phyloP scores from a whole-genome alignment of 768 basidiomycete species.

The Calocera cornea region DNA sequence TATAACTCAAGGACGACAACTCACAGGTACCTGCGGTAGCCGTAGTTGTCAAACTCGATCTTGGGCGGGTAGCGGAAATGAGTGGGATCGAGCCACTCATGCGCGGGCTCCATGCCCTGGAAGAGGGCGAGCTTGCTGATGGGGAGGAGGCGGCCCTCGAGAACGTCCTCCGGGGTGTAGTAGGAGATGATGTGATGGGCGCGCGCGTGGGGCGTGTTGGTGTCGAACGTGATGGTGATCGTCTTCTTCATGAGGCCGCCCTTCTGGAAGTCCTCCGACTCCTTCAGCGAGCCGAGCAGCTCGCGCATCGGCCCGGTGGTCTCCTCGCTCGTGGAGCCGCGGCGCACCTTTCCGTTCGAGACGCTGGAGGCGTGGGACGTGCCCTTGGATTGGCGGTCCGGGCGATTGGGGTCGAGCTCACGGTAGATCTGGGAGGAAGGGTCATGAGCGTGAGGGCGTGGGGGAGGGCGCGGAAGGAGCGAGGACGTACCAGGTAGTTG shows the following conservation, averaged over 20 bases:
- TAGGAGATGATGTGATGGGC: conserved; percentile 76
- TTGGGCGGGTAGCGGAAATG: conserved; percentile 86
- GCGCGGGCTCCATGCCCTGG: conserved; percentile 52
- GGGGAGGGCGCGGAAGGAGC: background rate
- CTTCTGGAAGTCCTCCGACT: conserved; percentile 47
- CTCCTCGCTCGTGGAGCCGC: background rate
- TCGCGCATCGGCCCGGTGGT: conserved; percentile 20
- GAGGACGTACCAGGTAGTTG: conserved; percentile 56
- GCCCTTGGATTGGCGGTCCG: background rate
- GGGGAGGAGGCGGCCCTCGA: conserved; percentile 40
- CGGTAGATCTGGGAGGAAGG: conserved; percentile 50
- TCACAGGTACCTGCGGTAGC: conserved; percentile 53
- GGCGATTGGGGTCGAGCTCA: conserved; percentile 37
- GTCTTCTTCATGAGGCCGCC: conserved; percentile 83
- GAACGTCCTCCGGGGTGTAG: conserved; percentile 67
- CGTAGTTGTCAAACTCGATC: conserved; percentile 74
- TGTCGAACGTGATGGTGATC: conserved; percentile 70
- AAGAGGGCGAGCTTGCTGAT: background rate
- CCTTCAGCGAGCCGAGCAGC: conserved; percentile 44
- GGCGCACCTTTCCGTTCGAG: background rate
- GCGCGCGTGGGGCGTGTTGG: conserved; percentile 26
- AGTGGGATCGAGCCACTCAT: conserved; percentile 76
- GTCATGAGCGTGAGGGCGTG: conserved; percentile 2
- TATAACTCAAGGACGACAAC: background rate
- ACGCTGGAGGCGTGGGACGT: background rate